Evolutionary conservation across 768 basidiomycete genomes (phyloP).

Genomic region (Suillus discolor): DNA sequence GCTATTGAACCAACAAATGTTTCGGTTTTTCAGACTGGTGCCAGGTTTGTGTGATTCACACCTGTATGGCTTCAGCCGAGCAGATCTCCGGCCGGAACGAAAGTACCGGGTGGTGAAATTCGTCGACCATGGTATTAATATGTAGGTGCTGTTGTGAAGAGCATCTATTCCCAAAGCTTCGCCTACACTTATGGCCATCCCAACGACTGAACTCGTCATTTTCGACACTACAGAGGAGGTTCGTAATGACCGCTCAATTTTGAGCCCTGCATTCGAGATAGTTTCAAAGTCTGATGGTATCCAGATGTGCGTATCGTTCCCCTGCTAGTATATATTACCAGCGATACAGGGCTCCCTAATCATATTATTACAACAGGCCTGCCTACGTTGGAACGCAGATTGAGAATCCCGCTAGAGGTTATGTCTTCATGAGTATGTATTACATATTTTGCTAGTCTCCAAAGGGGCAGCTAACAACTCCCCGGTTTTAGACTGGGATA

Average conservation of each 20-base stretch:
- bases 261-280: conserved; percentile 10
- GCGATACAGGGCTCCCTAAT: background rate
- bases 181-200: conserved; percentile 11
- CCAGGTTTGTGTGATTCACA: conserved; percentile 46
- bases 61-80: background rate
- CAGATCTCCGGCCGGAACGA: background rate
- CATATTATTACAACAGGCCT: conserved; percentile 14
- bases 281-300: conserved; percentile 16
- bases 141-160: background rate
- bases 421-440: conserved; percentile 21
- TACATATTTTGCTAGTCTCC: too few relatives aligned
- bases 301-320: conserved; percentile 15
- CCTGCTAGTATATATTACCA: conserved; percentile 1
- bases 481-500: conserved; percentile 29
- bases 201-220: conserved; percentile 28
- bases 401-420: conserved; percentile 19
- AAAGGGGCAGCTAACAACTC: background rate
- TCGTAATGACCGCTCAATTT: conserved; percentile 11
- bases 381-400: conserved; percentile 24
- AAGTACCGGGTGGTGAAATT: background rate
- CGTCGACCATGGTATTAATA: background rate
- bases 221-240: conserved; percentile 19
- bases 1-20: conserved; percentile 66
- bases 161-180: background rate
- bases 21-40: conserved; percentile 78